Conservation (phyloP, 2,329 filamentous ascomycete genomes). For the Xylaria sp. region DNA sequence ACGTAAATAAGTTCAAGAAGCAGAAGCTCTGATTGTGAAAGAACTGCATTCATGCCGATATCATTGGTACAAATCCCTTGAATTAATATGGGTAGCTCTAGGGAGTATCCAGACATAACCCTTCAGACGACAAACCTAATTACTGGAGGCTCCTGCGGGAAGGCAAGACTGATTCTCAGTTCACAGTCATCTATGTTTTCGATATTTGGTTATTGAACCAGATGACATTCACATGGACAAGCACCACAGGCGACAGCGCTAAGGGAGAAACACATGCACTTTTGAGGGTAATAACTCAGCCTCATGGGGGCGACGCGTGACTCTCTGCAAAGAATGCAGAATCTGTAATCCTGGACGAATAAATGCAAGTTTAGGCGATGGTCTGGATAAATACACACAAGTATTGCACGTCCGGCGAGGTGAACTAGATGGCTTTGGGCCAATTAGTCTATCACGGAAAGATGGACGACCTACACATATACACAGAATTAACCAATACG, state of each 20-base stretch:
- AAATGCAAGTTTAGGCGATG: background rate
- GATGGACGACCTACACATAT: background rate
- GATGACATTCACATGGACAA: background rate
- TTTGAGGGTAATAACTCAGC: background rate
- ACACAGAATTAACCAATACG: background rate
- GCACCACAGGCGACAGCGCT: slow-evolving; percentile 23
- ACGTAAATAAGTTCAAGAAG: too few species aligned
- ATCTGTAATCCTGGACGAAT: background rate
- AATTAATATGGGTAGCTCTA: background rate
- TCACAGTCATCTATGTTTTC: background rate
- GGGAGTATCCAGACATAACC: background rate
- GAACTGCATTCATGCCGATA: too few species aligned
- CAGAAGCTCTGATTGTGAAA: too few species aligned
- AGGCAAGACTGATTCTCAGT: too few species aligned
- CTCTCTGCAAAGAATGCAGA: background rate
- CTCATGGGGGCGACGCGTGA: background rate
- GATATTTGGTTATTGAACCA: background rate
- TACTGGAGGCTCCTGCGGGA: background rate
- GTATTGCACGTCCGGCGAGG: background rate
- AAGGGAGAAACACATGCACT: background rate
- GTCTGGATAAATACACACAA: background rate
- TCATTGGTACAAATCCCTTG: background rate
- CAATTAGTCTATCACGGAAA: background rate
- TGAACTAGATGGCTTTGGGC: background rate
- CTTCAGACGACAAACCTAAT: background rate